Base-by-base conservation (phyloP, 2,329 filamentous ascomycete genomes). In the Colletotrichum lentis region DNA sequence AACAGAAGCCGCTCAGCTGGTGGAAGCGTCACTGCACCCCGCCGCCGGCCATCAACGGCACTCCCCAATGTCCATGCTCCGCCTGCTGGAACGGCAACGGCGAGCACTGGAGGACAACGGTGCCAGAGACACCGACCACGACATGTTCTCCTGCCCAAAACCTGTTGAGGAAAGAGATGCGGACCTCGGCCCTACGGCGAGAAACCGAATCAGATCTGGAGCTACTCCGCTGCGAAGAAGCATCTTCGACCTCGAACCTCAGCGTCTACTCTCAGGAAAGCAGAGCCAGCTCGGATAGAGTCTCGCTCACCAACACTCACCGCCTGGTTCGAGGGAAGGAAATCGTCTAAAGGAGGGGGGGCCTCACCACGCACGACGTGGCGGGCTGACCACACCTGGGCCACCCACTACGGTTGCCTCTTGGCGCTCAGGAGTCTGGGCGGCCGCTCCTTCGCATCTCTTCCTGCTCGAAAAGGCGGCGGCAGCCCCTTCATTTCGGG, bases 21-120 rank as follows among this genome's bases (percentile, higher is more conserved):
- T 80, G 80, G 68, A 76, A 77, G 56, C 78, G 79, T 69, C 79
- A 81, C 75, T 80, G 78, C 70, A 73, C 78, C 55, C 78, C 79
- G 62, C 77, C 77, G 20, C 79, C 79, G 2, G 78, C 79, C 53
- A 73, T 79, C 72, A 76, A 74, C 72, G 71, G 72, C 67, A 73
- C 72, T 41, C 73, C 77, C 4, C 70, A 74, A 22, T 81, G 79
- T 63, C 78, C 78, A 60, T 81, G 79, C 71, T 75, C 73, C 59
- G 69, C 73, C 53, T 79, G 77, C 74, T 79, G 65, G 66, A 69
- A 69, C 56, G 66, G 62, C 11, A 69, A 65, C 55, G 66, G 66
- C 43, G 56, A 69, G 62, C 66, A 69, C 56, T 69, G 66, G 66
- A 69, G 66, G 66, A 69, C 62, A 27, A 61, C 66, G 3, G 55